A percentile compares a stretch with the other conserved stretches of the same genome.
Conservation (phyloP, 1,284 basidiomycete species). For the Boletus sp. region DNA sequence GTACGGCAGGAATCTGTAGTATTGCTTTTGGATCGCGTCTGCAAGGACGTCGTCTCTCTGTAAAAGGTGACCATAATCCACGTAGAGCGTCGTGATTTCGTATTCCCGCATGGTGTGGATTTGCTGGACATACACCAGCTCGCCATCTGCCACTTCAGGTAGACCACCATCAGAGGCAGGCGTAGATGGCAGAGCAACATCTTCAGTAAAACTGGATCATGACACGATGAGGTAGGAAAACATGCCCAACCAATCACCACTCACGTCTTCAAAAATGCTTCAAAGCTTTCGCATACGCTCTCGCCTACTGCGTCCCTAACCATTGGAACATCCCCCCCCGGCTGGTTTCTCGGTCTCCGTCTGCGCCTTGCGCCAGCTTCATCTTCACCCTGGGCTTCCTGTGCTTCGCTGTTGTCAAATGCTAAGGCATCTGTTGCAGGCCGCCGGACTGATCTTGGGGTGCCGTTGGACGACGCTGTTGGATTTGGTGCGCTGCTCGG, state of each 20-base stretch:
- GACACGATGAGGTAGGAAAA: conserved; percentile 5
- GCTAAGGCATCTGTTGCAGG: conserved; percentile 57
- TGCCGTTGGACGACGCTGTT: conserved; percentile 43
- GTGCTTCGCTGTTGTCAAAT: conserved; percentile 54
- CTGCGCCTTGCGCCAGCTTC: conserved; percentile 38
- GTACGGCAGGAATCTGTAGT: conserved; percentile 96
- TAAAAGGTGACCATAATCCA: conserved; percentile 91
- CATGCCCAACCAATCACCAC: conserved; percentile 29
- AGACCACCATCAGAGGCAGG: conserved; percentile 66
- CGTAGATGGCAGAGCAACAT: conserved; percentile 68
- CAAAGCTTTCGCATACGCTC: conserved; percentile 87
- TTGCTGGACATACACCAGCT: conserved; percentile 84
- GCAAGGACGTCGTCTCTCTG: conserved; percentile 90
- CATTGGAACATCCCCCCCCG: conserved; percentile 67
- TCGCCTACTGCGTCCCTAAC: conserved; percentile 93
- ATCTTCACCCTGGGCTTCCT: conserved; percentile 42
- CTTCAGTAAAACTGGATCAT: conserved; percentile 70
- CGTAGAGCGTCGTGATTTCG: conserved; percentile 91
- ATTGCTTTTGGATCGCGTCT: conserved; percentile 88
- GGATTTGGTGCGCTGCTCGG: conserved; percentile 63
- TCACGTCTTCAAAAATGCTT: conserved; percentile 86
- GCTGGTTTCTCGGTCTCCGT: conserved; percentile 47
- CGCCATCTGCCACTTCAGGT: conserved; percentile 54
- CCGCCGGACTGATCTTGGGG: conserved; percentile 40
- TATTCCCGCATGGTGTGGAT: conserved; percentile 92